These are phyloP conservation scores for Colletotrichum liriopes DNA, from an alignment of 2,329 filamentous ascomycete species.

Conservation along the genomic window DNA sequence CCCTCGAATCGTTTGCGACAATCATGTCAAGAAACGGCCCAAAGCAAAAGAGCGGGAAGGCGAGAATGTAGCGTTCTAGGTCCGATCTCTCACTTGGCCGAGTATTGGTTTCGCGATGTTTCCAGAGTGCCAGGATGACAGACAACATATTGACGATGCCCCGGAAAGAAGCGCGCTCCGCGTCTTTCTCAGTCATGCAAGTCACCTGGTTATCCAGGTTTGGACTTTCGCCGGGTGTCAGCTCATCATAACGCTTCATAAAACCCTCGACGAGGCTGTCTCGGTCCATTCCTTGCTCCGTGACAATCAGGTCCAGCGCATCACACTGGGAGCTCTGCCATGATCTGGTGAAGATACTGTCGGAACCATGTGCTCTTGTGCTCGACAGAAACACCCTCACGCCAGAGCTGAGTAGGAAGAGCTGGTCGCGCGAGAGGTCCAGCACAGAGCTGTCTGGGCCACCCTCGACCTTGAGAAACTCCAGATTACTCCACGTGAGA, in stretches of 20 bases:
- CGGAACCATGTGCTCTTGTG: slow-evolving; percentile 21
- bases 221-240: neutral
- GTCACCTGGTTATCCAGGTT: too few species aligned
- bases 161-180: slow-evolving; percentile 45
- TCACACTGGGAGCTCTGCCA: slow-evolving; percentile 44
- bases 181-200: neutral
- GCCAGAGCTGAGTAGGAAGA: slow-evolving; percentile 50
- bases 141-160: slow-evolving; percentile 43
- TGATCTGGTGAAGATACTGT: slow-evolving; percentile 44
- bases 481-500: slow-evolving; percentile 50
- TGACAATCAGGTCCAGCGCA: slow-evolving; percentile 42
- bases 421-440: slow-evolving; percentile 48
- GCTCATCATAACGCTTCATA: slow-evolving; percentile 47
- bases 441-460: slow-evolving; percentile 12
- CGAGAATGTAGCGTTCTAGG: slow-evolving; percentile 48
- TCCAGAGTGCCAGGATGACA: slow-evolving; percentile 40
- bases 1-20: slow-evolving; percentile 46
- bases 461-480: slow-evolving; percentile 45
- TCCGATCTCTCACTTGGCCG: slow-evolving; percentile 34
- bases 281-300: slow-evolving; percentile 43
- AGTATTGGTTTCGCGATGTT: slow-evolving; percentile 4
- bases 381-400: slow-evolving; percentile 41
- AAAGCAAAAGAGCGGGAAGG: slow-evolving; percentile 50
- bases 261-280: slow-evolving; percentile 41
- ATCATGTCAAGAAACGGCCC: slow-evolving; percentile 47